A percentile compares a stretch with the other conserved stretches of the same genome.
These are phyloP conservation scores for Fraxinus cuspidata DNA, from an alignment of 257 asterid genomes.

Conservation along the genomic window DNA sequence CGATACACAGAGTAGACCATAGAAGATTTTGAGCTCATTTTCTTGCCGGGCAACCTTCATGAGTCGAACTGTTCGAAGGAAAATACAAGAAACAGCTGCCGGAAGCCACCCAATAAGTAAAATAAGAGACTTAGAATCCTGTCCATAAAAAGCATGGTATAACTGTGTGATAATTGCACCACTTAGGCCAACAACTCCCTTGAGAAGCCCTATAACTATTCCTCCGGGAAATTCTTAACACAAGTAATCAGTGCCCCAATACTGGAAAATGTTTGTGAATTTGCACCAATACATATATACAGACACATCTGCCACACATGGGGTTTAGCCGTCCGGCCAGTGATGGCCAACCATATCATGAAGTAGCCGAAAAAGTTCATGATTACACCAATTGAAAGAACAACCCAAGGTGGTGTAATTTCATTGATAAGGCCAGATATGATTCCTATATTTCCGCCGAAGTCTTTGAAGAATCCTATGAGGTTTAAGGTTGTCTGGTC, in stretches of 20 bases:
- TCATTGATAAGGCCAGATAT: conserved; percentile 58
- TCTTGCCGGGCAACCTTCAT: conserved; percentile 37
- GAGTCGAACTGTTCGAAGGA: conserved; percentile 43
- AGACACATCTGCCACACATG: conserved; percentile 64
- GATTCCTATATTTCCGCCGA: conserved; percentile 61
- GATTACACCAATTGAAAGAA: conserved; percentile 44
- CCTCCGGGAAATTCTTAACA: conserved; percentile 73
- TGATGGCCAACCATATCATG: conserved; percentile 70
- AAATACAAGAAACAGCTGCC: conserved; percentile 47
- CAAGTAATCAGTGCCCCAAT: conserved; percentile 65
- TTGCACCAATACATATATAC: conserved; percentile 61
- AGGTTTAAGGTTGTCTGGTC: conserved; percentile 62
- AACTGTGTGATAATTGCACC: conserved; percentile 70
- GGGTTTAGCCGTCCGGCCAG: conserved; percentile 40
- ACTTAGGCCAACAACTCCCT: conserved; percentile 63
- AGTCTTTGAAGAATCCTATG: conserved; percentile 59
- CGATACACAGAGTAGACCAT: conserved; percentile 42
- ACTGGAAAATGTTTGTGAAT: conserved; percentile 60
- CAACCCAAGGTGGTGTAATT: conserved; percentile 67
- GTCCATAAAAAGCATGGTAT: conserved; percentile 49
- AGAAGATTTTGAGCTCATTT: conserved; percentile 47
- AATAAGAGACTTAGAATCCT: conserved; percentile 41
- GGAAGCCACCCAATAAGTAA: conserved; percentile 66
- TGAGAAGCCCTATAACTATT: conserved; percentile 46
- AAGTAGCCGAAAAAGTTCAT: conserved; percentile 67